Conservation (phyloP, 352 stramenopile genomes). For the Phytopythium oedochilum region DNA sequence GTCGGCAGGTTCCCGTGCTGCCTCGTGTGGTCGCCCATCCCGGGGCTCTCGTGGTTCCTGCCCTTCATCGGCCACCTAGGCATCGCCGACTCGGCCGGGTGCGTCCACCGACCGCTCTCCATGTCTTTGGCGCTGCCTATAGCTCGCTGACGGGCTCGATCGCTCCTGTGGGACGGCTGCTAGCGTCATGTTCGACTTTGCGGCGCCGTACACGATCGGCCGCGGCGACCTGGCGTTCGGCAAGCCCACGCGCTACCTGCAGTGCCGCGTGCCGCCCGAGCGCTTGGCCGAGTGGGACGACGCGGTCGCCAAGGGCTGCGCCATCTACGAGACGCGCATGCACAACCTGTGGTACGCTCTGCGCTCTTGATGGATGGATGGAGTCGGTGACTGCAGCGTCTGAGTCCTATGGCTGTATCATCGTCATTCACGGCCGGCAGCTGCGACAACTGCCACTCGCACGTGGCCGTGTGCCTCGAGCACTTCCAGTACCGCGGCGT, state of each 20-base stretch:
- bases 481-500: slow-evolving; percentile 43
- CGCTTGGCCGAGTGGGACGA: slow-evolving; percentile 87
- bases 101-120: neutral
- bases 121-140: neutral
- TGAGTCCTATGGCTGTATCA: too few species aligned
- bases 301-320: slow-evolving; percentile 82
- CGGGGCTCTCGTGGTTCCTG: slow-evolving; percentile 89
- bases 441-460: slow-evolving; percentile 97
- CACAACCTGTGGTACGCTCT: slow-evolving; percentile 89
- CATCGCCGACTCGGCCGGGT: slow-evolving; percentile 88
- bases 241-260: slow-evolving; percentile 85
- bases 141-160: neutral
- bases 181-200: slow-evolving; percentile 96
- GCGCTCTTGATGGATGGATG: neutral
- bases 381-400: too few species aligned
- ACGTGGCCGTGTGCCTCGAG: slow-evolving; percentile 87
- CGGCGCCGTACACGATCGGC: slow-evolving; percentile 91
- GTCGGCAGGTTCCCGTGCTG: slow-evolving; percentile 85
- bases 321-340: slow-evolving; percentile 92
- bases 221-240: slow-evolving; percentile 89
- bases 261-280: slow-evolving; percentile 45
- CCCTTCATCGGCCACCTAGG: slow-evolving; percentile 97
- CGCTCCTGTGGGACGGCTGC: slow-evolving; percentile 4
- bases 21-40: slow-evolving; percentile 91
- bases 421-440: slow-evolving; percentile 3